Evolutionary conservation across 169 alveolate genomes (phyloP), one percentile per base, ranked within the genome.

Genomic region (Plasmodium malariae): DNA sequence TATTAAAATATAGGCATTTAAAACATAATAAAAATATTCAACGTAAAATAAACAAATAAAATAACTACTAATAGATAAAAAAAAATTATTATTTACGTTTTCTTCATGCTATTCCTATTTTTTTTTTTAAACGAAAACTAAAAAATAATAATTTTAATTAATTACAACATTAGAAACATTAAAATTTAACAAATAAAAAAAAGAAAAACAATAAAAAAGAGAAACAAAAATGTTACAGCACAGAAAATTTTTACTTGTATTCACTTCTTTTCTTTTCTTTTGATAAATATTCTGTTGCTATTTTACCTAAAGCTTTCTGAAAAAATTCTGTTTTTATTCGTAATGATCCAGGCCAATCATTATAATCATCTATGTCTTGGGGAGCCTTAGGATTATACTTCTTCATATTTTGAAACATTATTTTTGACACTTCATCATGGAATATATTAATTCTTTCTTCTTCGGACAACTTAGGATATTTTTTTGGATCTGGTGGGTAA

Each of bases 321-420:
- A 63, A 80, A 45, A 57, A 80, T 30, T 65, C 83, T 11, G 19
- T 0, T 36, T 80, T 80, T 17, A 59, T 24, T 63, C 90, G 72
- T 65, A 80, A 59, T 0, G 90, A 80, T 14, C 90, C 90, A 32
- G 90, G 90, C 90, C 90, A 80, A 60, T 80, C 90, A 24, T 59
- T 80, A 59, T 80, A 80, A 69, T 80, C 80, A 26, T 80, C 90
- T 30, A 80, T 26, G 65, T 80, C 69, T 80, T 80, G 19, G 28
- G 90, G 90, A 24, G 90, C 78, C 49, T 19, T 80, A 28, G 83
- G 70, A 55, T 80, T 80, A 26, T 80, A 80, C 48, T 65, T 65
- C 37, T 80, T 80, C 90, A 80, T 80, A 63, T 48, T 63, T 49
- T 80, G 37, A 37, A 80, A 80, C 90, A 80, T 80, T 14, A 80